Evolutionary conservation across 352 stramenopile species (phyloP).

Genomic region (Phytophthora aleatoria): DNA sequence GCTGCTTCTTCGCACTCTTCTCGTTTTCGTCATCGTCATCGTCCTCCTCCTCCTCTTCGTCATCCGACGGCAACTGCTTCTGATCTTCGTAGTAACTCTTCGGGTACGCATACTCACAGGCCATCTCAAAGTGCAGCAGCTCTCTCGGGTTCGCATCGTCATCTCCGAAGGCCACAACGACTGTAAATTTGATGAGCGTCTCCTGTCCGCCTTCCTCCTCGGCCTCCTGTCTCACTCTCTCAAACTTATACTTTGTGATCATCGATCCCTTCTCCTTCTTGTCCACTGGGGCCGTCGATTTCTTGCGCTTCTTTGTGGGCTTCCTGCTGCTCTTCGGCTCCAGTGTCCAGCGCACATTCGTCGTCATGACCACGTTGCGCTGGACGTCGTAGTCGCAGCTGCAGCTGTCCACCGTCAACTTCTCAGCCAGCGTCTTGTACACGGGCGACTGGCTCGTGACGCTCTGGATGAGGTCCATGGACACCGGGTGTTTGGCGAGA

Average conservation of each 20-base stretch:
- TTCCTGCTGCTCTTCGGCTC: slow-evolving; percentile 35
- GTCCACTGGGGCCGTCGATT: slow-evolving; percentile 1
- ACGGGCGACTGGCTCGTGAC: slow-evolving; percentile 51
- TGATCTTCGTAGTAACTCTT: slow-evolving; percentile 78
- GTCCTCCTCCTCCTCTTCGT: slow-evolving; percentile 31
- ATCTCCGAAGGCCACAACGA: slow-evolving; percentile 47
- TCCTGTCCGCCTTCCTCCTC: slow-evolving; percentile 29
- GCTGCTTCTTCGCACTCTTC: slow-evolving; percentile 11
- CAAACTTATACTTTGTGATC: slow-evolving; percentile 57
- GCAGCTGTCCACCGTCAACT: slow-evolving; percentile 55
- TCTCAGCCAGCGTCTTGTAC: slow-evolving; percentile 50
- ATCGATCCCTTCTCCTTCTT: slow-evolving; percentile 34
- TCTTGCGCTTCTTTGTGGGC: slow-evolving; percentile 51
- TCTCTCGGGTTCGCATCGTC: slow-evolving; percentile 43
- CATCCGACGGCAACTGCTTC: slow-evolving; percentile 40
- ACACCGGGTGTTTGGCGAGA: slow-evolving; percentile 59
- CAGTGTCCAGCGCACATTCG: slow-evolving; percentile 64
- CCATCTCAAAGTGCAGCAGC: slow-evolving; percentile 67
- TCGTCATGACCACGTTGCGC: slow-evolving; percentile 64
- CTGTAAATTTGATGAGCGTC: slow-evolving; percentile 54
- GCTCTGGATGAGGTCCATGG: slow-evolving; percentile 62
- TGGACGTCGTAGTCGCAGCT: slow-evolving; percentile 69
- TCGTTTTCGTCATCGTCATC: slow-evolving; percentile 15
- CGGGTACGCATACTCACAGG: slow-evolving; percentile 57
- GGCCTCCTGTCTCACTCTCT: slow-evolving; percentile 30